Evolutionary conservation across 1,284 basidiomycete species (phyloP), one percentile per base, ranked within the genome.

Genomic region (Vanrija pseudolonga): DNA sequence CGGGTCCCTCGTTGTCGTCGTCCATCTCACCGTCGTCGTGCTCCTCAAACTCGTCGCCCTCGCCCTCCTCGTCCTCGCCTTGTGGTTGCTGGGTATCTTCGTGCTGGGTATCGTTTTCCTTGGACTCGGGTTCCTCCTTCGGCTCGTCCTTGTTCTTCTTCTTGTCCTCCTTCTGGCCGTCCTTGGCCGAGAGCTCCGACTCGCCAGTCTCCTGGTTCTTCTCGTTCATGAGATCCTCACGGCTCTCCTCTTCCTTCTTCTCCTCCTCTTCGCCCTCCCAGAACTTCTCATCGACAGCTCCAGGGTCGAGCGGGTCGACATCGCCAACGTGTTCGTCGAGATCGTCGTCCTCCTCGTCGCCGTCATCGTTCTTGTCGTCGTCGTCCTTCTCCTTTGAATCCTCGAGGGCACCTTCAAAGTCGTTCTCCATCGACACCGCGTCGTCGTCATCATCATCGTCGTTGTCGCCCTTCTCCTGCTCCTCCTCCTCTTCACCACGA

Each of bases 201-300:
- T 86, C 79, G 26, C 80, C 66, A 32, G 66, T 65, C 51, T 73
- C 74, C 60, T 73, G 62, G 19, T 52, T 68, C 58, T 73, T 73
- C 63, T 78, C 62, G 61, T 78, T 67, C 61, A 76, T 76, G 52
- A 74, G 69, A 53, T 77, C 77, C 53, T 79, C 77, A 20, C 57
- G 57, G 6, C 62, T 63, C 22, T 61, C 66, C 59, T 76, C 68
- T 57, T 67, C 78, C 28, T 80, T 73, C 38, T 80, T 72, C 50
- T 83, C 77, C 47, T 80, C 75, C 24, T 78, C 70, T 60, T 94
- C 87, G 60, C 93, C 89, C 36, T 88, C 91, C 95, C 96, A 98
- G 63, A 98, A 81, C 78, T 98, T 98, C 77, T 98, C 95, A 69
- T 98, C 95, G 11, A 97, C 84, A 0, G 87, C 86, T 23, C 85